Evolutionary conservation across 768 basidiomycete genomes (phyloP), one percentile per base, ranked within the genome.

Genomic region (Leccinum pellstonianum): DNA sequence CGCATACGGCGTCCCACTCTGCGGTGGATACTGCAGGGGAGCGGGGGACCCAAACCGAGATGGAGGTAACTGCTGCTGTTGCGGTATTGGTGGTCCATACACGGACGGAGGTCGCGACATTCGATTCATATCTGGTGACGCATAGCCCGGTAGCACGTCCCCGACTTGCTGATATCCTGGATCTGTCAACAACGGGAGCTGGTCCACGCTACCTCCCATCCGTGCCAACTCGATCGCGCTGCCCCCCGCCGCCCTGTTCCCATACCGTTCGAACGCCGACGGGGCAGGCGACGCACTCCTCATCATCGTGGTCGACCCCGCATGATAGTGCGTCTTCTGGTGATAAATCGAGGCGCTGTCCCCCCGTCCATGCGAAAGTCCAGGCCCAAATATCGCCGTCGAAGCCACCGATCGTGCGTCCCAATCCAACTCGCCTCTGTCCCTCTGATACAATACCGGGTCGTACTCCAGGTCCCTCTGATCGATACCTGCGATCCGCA

Each of bases 361-460:
- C 8, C 52, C 62, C 5, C 59, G 66, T 14, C 58, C 59, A 48
- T 83, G 81, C 37, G 43, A 46, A 46, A 46, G 43, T 46, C 68
- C 58, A 51, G 83, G 81, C 35, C 68, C 72, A 50, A 88, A 76
- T 51, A 86, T 67, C 27, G 78, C 80, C 0, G 81, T 79, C 10
- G 87, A 86, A 6, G 86, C 81, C 64, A 93, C 79, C 0, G 91
- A 93, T 7, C 86, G 85, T 49, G 81, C 80, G 65, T 97, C 95
- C 93, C 91, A 96, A 66, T 95, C 93, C 52, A 87, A 70, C 72
- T 96, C 92, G 55, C 91, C 92, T 60, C 89, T 81, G 69, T 94
- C 92, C 15, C 90, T 85, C 64, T 80, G 82, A 66, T 93, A 94
- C 19, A 90, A 74, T 7, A 73, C 77, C n/a, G 88, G 90, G 66